Evolutionary conservation across 768 basidiomycete genomes (phyloP).

Genomic region (Leccinum broughii): DNA sequence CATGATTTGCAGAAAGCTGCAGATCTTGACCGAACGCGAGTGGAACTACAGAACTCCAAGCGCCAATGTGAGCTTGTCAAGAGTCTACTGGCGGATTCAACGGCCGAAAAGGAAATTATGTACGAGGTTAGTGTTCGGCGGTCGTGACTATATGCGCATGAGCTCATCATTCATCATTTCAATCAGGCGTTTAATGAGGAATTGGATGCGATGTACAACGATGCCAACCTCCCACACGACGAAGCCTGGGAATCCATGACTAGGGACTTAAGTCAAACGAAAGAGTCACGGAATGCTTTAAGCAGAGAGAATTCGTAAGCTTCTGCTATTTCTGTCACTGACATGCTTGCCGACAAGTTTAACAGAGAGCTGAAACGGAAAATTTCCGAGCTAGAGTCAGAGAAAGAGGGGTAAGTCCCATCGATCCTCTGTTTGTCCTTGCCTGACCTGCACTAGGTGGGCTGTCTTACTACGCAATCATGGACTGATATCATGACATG

Average conservation of each 20-base stretch:
- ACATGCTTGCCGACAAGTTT: conserved; percentile 6
- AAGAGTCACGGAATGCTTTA: conserved; percentile 72
- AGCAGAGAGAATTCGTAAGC: conserved; percentile 81
- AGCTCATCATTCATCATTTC: conserved; percentile 3
- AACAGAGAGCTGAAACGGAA: conserved; percentile 67
- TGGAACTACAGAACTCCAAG: conserved; percentile 67
- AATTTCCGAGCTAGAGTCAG: conserved; percentile 67
- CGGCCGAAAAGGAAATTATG: conserved; percentile 89
- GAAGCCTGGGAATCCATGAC: conserved; percentile 84
- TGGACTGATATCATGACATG: conserved; percentile 42
- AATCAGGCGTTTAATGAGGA: conserved; percentile 90
- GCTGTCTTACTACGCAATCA: conserved; percentile 54
- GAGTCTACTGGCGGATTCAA: conserved; percentile 71
- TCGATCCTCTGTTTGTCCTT: neutral
- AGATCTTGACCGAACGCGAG: conserved; percentile 62
- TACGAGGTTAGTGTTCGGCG: conserved; percentile 68
- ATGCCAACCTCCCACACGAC: conserved; percentile 75
- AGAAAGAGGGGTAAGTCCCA: conserved; percentile 73
- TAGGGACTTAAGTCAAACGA: conserved; percentile 69
- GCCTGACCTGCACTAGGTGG: conserved; percentile 51
- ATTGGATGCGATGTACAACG: conserved; percentile 87
- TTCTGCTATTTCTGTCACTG: neutral
- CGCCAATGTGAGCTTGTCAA: conserved; percentile 81
- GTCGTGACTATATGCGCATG: neutral
- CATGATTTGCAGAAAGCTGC: conserved; percentile 46